Conservation (phyloP, 768 basidiomycete species). For the Galerina marginata region DNA sequence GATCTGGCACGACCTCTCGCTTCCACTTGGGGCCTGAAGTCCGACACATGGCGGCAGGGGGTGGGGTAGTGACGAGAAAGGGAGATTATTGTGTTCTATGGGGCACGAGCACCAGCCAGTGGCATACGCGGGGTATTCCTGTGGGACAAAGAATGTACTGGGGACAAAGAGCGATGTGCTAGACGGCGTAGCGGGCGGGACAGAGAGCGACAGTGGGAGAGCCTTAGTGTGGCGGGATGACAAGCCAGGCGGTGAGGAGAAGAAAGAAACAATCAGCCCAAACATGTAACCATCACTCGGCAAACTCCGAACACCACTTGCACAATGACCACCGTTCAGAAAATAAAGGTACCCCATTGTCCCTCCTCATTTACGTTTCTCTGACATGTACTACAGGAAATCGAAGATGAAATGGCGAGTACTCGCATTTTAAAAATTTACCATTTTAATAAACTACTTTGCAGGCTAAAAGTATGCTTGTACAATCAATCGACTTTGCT, state of each 20-base stretch:
- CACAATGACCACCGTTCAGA: constrained; percentile 89
- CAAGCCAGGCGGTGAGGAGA: constrained; percentile 15
- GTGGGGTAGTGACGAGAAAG: constrained; percentile 23
- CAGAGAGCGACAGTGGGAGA: no score
- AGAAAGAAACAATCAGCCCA: constrained; percentile 21
- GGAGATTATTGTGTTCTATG: constrained; percentile 22
- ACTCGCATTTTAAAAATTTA: constrained; percentile 12
- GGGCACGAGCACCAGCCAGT: constrained; percentile 56
- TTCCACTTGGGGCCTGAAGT: constrained; percentile 87
- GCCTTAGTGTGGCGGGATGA: constrained; percentile 2
- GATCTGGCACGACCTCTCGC: constrained; percentile 95
- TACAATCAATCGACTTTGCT: neutral
- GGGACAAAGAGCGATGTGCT: constrained; percentile 23
- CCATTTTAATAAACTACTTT: constrained; percentile 23
- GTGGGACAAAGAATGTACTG: constrained; percentile 31
- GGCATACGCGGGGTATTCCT: constrained; percentile 41
- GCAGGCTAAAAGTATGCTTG: constrained; percentile 78
- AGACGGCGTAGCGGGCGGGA: constrained; percentile 29
- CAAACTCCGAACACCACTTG: constrained; percentile 39
- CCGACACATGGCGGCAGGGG: constrained; percentile 34
- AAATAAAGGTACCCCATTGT: constrained; percentile 68
- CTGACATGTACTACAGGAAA: constrained; percentile 60
- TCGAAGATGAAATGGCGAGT: constrained; percentile 96
- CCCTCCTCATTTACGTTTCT: constrained; percentile 24
- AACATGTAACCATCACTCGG: constrained; percentile 37